These are phyloP conservation scores for Gynandropsis gynandra DNA, from an alignment of 345 rosid species.

Conservation along the genomic window DNA sequence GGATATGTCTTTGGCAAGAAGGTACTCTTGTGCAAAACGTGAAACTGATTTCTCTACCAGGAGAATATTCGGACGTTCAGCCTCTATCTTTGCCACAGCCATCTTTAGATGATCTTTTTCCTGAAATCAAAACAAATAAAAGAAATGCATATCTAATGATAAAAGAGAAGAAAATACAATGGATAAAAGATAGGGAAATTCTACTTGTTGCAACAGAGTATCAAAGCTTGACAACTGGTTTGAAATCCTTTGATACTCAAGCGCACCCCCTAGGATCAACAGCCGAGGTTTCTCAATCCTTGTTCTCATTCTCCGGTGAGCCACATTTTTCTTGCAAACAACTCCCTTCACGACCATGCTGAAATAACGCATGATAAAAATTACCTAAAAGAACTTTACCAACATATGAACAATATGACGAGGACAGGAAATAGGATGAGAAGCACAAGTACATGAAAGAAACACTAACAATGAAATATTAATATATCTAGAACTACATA, in stretches of 20 bases:
- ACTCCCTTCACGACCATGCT: conserved; percentile 93
- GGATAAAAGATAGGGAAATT: conserved; percentile 24
- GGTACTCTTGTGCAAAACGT: conserved; percentile 84
- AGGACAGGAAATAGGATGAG: background rate
- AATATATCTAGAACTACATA: conserved; percentile 2
- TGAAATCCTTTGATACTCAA: conserved; percentile 94
- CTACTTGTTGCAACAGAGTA: conserved; percentile 93
- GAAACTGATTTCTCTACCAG: conserved; percentile 98
- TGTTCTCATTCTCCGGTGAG: conserved; percentile 88
- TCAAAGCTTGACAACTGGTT: conserved; percentile 83
- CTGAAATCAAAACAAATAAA: conserved; percentile 34
- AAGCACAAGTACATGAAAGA: no score
- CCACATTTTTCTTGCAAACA: conserved; percentile 97
- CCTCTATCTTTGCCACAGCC: conserved; percentile 91
- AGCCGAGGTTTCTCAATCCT: conserved; percentile 79
- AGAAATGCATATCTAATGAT: conserved; percentile 14
- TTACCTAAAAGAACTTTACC: conserved; percentile 15
- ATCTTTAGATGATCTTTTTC: conserved; percentile 97
- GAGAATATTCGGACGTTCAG: conserved; percentile 76
- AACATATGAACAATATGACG: conserved; percentile 10
- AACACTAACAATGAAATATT: conserved; percentile 3
- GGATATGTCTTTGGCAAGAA: conserved; percentile 77
- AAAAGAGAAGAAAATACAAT: conserved; percentile 11
- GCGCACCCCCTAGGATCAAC: conserved; percentile 90
- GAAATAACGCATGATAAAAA: conserved; percentile 17